Evolutionary conservation across 2,329 filamentous ascomycete genomes (phyloP), one percentile per base, ranked within the genome.

Genomic region (Aspergillus sp.): DNA sequence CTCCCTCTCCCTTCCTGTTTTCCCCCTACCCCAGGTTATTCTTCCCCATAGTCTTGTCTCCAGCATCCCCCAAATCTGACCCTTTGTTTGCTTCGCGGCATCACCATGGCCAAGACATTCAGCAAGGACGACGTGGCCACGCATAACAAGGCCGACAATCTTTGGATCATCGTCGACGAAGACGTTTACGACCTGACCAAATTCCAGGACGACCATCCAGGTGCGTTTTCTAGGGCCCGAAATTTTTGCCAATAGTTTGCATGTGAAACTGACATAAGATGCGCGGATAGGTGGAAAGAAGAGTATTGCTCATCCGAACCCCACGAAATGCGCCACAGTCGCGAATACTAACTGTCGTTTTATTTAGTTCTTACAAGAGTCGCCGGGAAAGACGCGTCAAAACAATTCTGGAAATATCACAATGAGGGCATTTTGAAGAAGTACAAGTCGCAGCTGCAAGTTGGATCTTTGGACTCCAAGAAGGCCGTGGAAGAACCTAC

Each of bases 181-280:
- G 93, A 98, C 76, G 93, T 98, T 65, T 98, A 96, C 76, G 93
- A 99, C 72, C 74, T 98, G 68, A 96, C 92, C 67, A 92, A 87
- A 71, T 93, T 93, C 74, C 89, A 91, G 74, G 88, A 93, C 59
- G 89, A 93, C 64, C 90, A 93, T 74, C 90, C 90, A 67, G 78
- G 76, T 78, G 44, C 34, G 53, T 54, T 48, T 42, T 30, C 18
- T 45, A 22, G n/a, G 13, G 24, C 26, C 17, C 32, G 15, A 41
- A 18, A 22, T 6, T 30, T n/a, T 18, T 17, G 13, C 11, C 3
- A 8, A n/a, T 36, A 56, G 56, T 32, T 34, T 32, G 54, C 50
- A 36, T 58, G 62, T 58, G 52, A 59, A 61, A 57, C 64, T 59
- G 66, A 64, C 48, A 39, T 55, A 20, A 32, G 41, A 34, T 52